These are phyloP conservation scores for Aspergillus conjunctus DNA, from an alignment of 495 filamentous ascomycete species.

Conservation along the genomic window DNA sequence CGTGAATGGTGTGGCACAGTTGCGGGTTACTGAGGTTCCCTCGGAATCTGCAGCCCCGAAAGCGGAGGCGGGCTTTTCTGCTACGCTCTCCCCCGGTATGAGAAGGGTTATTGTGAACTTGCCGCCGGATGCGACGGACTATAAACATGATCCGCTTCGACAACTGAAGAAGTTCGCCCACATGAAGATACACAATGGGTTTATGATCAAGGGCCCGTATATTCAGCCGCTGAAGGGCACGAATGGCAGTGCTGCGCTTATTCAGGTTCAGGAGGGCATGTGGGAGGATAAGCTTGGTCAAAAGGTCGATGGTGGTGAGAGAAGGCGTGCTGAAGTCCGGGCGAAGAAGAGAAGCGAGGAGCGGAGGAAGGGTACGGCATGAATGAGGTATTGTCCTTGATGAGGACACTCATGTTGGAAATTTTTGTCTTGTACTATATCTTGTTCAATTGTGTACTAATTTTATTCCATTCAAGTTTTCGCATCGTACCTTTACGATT, in stretches of 20 bases:
- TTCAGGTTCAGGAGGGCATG: conserved; percentile 77
- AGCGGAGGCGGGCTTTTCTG: conserved; percentile 32
- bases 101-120: conserved; percentile 73
- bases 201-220: conserved; percentile 70
- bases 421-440: conserved; percentile 20
- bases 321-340: conserved; percentile 80
- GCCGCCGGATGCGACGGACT: conserved; percentile 51
- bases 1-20: conserved; percentile 66
- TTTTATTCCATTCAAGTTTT: not conserved
- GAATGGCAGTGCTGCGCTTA: conserved; percentile 58
- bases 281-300: conserved; percentile 83
- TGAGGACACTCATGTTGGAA: not conserved
- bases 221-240: conserved; percentile 64
- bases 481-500: not conserved
- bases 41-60: conserved; percentile 12
- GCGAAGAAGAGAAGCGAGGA: conserved; percentile 62
- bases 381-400: conserved; percentile 5
- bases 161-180: conserved; percentile 56
- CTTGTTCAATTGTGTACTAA: conserved; percentile 14
- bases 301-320: conserved; percentile 96
- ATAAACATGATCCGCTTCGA: conserved; percentile 40
- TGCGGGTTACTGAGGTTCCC: conserved; percentile 67
- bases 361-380: conserved; percentile 41
- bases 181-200: conserved; percentile 64
- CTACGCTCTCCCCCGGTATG: conserved; percentile 55